phyloP scores from a whole-genome alignment of 805 yeast genomes.

The Torulaspora maleeae region DNA sequence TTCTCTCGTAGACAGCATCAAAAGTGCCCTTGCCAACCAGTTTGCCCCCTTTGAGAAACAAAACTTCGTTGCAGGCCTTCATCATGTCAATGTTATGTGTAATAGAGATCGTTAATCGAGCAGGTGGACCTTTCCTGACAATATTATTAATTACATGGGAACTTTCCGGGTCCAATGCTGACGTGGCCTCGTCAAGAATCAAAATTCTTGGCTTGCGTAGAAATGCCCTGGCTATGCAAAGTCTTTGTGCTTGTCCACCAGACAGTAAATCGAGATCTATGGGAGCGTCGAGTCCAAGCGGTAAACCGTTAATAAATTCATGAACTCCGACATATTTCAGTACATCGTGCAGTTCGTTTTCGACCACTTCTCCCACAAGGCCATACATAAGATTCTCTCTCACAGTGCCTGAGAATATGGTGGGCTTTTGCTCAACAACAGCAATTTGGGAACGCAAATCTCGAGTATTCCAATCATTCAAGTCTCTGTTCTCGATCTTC shows the following conservation, averaged over 20 bases:
- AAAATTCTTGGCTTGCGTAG: constrained; percentile 60
- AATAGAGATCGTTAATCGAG: constrained; percentile 53
- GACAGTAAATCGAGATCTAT: constrained; percentile 58
- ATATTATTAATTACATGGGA: constrained; percentile 47
- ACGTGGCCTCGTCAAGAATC: constrained; percentile 82
- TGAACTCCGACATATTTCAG: constrained; percentile 47
- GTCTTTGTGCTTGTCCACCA: constrained; percentile 87
- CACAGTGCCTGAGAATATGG: constrained; percentile 69
- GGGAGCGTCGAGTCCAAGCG: constrained; percentile 54
- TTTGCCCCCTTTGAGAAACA: constrained; percentile 47
- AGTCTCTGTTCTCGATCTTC: constrained; percentile 44
- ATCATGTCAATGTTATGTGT: constrained; percentile 74
- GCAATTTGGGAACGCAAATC: constrained; percentile 52
- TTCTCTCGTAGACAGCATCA: constrained; percentile 21
- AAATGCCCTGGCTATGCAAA: constrained; percentile 80
- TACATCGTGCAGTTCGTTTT: constrained; percentile 37
- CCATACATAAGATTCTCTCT: constrained; percentile 70
- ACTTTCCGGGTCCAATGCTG: constrained; percentile 73
- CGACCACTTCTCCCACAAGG: constrained; percentile 28
- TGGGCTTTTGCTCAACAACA: constrained; percentile 72
- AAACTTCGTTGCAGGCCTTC: constrained; percentile 48
- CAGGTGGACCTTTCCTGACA: constrained; percentile 38
- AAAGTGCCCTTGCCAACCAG: constrained; percentile 45
- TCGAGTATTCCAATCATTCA: constrained; percentile 42
- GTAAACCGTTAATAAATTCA: constrained; percentile 51